Evolutionary conservation across 805 yeast species (phyloP).

Genomic region (Starmerella lactis-condensi): DNA sequence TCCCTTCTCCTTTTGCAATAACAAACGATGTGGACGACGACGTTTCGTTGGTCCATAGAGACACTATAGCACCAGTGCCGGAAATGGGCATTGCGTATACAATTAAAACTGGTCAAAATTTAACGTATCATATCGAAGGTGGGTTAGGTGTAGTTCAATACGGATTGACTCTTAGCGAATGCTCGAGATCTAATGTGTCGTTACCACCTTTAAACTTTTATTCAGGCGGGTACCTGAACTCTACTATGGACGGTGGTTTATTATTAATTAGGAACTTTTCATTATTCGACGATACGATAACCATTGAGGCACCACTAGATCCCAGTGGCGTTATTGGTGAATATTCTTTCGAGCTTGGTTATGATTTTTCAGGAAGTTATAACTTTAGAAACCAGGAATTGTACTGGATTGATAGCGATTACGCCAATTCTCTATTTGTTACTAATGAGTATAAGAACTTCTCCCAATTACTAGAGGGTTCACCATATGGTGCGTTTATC

Average conservation of each 20-base stretch:
- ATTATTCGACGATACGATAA: conserved; percentile 5
- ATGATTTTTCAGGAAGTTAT: conserved; percentile 24
- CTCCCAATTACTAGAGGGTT: conserved; percentile 3
- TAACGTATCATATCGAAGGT: no score
- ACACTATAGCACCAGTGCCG: conserved; percentile 12
- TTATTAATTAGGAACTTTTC: conserved; percentile 3
- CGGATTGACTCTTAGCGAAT: conserved; percentile 9
- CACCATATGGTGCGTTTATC: conserved; percentile 10
- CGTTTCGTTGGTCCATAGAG: no score
- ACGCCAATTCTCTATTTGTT: conserved; percentile 43
- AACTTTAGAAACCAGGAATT: conserved; percentile 12
- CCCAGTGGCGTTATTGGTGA: conserved; percentile 6
- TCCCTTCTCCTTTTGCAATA: no score
- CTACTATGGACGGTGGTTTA: conserved; percentile 13
- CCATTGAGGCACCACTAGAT: conserved; percentile 3
- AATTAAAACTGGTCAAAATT: conserved; percentile 21
- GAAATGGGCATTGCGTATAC: conserved; percentile 14
- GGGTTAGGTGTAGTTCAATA: not conserved
- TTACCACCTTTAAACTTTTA: conserved; percentile 2
- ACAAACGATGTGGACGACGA: no score
- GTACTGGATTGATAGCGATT: conserved; percentile 52
- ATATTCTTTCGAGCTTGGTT: conserved; percentile 53
- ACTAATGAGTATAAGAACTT: conserved; percentile 23
- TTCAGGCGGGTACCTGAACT: conserved; percentile 5
- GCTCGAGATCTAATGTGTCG: conserved; percentile 6